Evolutionary conservation across 2,329 filamentous ascomycete genomes (phyloP).

Genomic region (Diplodia mutila): DNA sequence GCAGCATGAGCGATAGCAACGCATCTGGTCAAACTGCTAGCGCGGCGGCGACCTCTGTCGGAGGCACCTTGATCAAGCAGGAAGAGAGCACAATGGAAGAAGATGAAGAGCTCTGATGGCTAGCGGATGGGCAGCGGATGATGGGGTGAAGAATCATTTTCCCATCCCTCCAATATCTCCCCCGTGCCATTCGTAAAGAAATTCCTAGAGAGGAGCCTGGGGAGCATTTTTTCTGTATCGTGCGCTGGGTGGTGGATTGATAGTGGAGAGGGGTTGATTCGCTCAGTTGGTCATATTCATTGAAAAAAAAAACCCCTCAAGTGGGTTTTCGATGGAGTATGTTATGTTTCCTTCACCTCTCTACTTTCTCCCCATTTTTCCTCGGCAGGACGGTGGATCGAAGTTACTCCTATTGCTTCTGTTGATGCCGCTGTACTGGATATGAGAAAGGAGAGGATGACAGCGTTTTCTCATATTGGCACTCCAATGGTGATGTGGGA

Average conservation of each 20-base stretch:
- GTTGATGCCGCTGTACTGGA: background rate
- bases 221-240: background rate
- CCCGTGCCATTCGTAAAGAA: background rate
- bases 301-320: background rate
- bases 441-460: background rate
- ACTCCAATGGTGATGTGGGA: background rate
- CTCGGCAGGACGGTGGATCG: background rate
- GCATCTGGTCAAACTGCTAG: slow-evolving; percentile 2
- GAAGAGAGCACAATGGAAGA: slow-evolving; percentile 17
- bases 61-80: background rate
- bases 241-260: background rate
- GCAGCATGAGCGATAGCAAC: slow-evolving; percentile 17
- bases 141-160: background rate
- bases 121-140: slow-evolving; percentile 5
- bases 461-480: background rate
- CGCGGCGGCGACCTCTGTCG: background rate
- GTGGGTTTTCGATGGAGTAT: background rate
- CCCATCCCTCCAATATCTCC: background rate
- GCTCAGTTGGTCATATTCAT: background rate
- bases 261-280: background rate
- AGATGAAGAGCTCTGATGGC: slow-evolving; percentile 14
- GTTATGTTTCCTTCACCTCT: background rate
- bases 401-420: background rate
- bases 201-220: background rate
- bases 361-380: background rate